Conservation (phyloP, 108 stramenopile species). For the Cyclostephanos invisitatus region DNA sequence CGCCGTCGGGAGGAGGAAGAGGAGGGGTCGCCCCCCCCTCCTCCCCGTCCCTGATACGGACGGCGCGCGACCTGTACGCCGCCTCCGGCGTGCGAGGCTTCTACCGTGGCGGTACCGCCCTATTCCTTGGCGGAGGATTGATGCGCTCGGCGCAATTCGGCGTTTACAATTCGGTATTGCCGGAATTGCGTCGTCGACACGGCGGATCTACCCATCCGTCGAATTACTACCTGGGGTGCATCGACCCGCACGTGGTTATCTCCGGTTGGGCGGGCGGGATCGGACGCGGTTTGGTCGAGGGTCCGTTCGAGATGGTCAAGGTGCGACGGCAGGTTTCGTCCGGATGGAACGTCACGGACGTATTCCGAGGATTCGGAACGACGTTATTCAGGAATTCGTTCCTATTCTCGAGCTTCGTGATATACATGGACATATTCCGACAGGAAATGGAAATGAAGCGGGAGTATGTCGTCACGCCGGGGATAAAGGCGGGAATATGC, state of each 20-base stretch:
- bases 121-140: slow-evolving; percentile 78
- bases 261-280: slow-evolving; percentile 82
- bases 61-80: slow-evolving; percentile 53
- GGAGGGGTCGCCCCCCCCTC: neutral
- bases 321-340: slow-evolving; percentile 70
- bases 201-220: slow-evolving; percentile 35
- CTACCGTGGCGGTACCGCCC: slow-evolving; percentile 73
- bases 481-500: slow-evolving; percentile 79
- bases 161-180: slow-evolving; percentile 57
- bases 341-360: slow-evolving; percentile 53
- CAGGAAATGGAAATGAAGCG: slow-evolving; percentile 49
- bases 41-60: slow-evolving; percentile 30
- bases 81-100: slow-evolving; percentile 65
- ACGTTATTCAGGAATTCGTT: slow-evolving; percentile 74
- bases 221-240: slow-evolving; percentile 44
- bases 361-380: slow-evolving; percentile 69
- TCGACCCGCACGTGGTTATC: slow-evolving; percentile 70
- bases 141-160: slow-evolving; percentile 90
- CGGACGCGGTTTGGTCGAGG: slow-evolving; percentile 79
- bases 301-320: slow-evolving; percentile 83
- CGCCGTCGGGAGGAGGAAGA: slow-evolving; percentile 3
- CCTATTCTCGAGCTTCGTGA: slow-evolving; percentile 69
- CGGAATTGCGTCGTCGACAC: slow-evolving; percentile 42
- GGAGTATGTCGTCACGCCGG: slow-evolving; percentile 48
- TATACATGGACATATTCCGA: slow-evolving; percentile 76